phyloP scores from a whole-genome alignment of 78 protist species.

The Abeoforma whisleri region DNA sequence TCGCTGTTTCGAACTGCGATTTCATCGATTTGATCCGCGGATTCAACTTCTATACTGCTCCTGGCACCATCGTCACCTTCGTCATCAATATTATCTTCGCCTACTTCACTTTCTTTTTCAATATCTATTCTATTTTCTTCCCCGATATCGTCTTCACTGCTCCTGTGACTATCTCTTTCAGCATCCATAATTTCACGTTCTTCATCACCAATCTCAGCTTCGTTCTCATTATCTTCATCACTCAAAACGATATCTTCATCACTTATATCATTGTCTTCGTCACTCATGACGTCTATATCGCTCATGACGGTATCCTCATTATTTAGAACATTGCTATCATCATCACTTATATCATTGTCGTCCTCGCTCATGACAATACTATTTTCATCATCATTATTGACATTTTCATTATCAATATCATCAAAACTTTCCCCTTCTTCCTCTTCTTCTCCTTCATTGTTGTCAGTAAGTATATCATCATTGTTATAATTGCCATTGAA shows the following conservation, averaged over 20 bases:
- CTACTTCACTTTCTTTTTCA: neutral
- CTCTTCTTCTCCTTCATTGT: constrained; percentile 20
- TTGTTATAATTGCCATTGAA: neutral
- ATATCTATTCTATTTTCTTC: neutral
- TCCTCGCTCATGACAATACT: neutral
- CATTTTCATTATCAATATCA: neutral
- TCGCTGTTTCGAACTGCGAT: neutral
- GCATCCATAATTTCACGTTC: neutral
- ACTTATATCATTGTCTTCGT: neutral
- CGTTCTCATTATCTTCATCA: neutral
- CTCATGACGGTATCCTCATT: neutral
- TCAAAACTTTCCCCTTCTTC: neutral
- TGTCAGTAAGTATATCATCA: neutral
- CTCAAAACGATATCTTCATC: neutral
- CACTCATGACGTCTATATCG: neutral
- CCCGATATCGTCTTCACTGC: neutral
- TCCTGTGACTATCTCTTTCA: no score
- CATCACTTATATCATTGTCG: neutral
- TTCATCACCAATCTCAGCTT: neutral
- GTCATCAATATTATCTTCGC: neutral
- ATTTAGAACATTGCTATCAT: neutral
- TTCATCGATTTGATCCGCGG: neutral
- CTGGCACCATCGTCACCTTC: neutral
- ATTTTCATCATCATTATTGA: neutral
- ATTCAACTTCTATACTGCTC: neutral